phyloP scores from a whole-genome alignment of 2,329 filamentous ascomycete genomes.

The Fusarium anthophilum region DNA sequence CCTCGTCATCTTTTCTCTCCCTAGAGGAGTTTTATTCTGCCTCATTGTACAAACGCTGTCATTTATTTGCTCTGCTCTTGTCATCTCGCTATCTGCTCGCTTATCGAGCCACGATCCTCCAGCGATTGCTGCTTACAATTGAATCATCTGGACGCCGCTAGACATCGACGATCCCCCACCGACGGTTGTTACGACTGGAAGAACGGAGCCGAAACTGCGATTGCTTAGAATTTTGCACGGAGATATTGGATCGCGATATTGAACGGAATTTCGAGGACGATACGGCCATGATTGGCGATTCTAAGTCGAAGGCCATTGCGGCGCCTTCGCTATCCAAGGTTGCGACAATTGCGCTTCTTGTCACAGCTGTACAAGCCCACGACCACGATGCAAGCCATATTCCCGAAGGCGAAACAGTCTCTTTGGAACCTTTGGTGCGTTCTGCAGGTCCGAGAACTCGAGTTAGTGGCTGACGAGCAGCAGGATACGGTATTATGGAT shows the following conservation, averaged over 20 bases:
- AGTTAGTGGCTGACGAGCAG: slow-evolving; percentile 45
- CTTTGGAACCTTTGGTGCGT: slow-evolving; percentile 77
- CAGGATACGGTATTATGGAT: slow-evolving; percentile 89
- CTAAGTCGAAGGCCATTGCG: slow-evolving; percentile 18
- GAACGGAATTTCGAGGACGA: neutral
- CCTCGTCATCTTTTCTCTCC: neutral
- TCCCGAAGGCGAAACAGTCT: slow-evolving; percentile 74
- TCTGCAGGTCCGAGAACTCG: neutral
- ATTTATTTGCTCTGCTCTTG: slow-evolving; percentile 35
- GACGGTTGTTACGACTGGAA: neutral
- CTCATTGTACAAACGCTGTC: slow-evolving; percentile 11
- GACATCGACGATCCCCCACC: slow-evolving; percentile 32
- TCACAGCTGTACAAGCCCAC: slow-evolving; percentile 50
- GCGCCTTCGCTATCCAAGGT: slow-evolving; percentile 29
- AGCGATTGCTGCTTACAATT: neutral
- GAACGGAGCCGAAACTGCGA: neutral
- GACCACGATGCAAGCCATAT: slow-evolving; percentile 64
- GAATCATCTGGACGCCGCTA: slow-evolving; percentile 19
- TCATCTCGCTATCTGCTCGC: slow-evolving; percentile 11
- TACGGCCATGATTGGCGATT: slow-evolving; percentile 33
- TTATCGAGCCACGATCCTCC: slow-evolving; percentile 23
- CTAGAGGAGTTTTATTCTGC: slow-evolving; percentile 13
- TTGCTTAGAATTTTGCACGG: neutral
- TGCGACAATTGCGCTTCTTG: slow-evolving; percentile 39
- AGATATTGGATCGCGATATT: neutral